Percentiles rank a stretch among this genome's conserved stretches.
Conservation (phyloP, 75 land plant genomes). For the Cunninghamia lanceolata region DNA sequence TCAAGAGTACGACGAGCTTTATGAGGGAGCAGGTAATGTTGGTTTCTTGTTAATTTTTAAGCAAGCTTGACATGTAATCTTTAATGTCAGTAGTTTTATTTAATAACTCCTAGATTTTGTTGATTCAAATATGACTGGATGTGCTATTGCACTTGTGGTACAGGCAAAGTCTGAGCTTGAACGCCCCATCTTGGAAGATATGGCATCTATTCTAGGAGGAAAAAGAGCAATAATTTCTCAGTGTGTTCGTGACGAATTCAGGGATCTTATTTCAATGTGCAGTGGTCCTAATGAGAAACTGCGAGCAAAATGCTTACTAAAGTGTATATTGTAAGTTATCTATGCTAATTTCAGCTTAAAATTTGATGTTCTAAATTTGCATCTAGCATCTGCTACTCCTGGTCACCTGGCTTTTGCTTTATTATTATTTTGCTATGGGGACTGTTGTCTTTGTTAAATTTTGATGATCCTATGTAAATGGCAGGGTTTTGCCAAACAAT, state of each 20-base stretch:
- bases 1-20: conserved; percentile 68
- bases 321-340: conserved; percentile 53
- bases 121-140: conserved; percentile 6
- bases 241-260: conserved; percentile 70
- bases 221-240: conserved; percentile 67
- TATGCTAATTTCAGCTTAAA: conserved; percentile 9
- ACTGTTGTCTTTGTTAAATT: conserved; percentile 8
- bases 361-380: not conserved
- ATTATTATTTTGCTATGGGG: not conserved
- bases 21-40: conserved; percentile 75
- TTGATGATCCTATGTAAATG: not conserved
- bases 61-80: not conserved
- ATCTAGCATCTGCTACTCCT: not conserved
- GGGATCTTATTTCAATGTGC: conserved; percentile 61
- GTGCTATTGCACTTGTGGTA: conserved; percentile 3
- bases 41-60: not conserved
- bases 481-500: conserved; percentile 73
- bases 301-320: conserved; percentile 61
- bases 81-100: not conserved
- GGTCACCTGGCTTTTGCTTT: not conserved
- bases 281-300: conserved; percentile 79
- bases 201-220: conserved; percentile 31
- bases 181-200: conserved; percentile 52
- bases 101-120: not conserved
- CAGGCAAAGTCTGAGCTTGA: conserved; percentile 74